Evolutionary conservation across 1,139 yeast species (phyloP).

Genomic region (Kodamaea sp.): DNA sequence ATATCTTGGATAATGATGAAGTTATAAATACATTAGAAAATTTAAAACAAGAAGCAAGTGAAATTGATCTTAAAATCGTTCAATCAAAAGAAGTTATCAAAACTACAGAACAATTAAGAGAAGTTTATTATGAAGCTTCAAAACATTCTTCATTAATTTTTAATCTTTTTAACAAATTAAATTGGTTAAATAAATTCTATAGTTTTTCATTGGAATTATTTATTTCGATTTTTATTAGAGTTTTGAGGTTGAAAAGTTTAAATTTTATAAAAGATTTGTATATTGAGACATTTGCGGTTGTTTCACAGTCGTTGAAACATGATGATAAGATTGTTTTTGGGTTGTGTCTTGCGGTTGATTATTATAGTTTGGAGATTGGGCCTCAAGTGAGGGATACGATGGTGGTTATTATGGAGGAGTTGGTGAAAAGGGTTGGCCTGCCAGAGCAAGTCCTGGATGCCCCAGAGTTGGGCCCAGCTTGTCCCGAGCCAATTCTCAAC

Average conservation of each 20-base stretch:
- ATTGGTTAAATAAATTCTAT: constrained; percentile 48
- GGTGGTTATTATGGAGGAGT: constrained; percentile 7
- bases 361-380: constrained; percentile 26
- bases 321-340: constrained; percentile 48
- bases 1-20: constrained; percentile 63
- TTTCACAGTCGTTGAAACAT: constrained; percentile 50
- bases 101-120: constrained; percentile 48
- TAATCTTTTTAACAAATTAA: constrained; percentile 41
- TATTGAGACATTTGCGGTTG: constrained; percentile 41
- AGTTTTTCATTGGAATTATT: constrained; percentile 53
- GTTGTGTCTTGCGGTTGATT: constrained; percentile 32
- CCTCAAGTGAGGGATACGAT: constrained; percentile 17
- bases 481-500: constrained; percentile 9
- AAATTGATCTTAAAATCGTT: constrained; percentile 49
- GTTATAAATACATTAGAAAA: constrained; percentile 59
- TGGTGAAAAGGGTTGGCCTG: too few relatives aligned
- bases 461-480: too few relatives aligned
- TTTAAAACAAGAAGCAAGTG: constrained; percentile 60
- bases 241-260: constrained; percentile 24
- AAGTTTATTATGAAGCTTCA: constrained; percentile 52
- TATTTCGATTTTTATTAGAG: constrained; percentile 35
- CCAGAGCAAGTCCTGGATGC: too few relatives aligned
- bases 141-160: constrained; percentile 51
- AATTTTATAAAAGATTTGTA: constrained; percentile 24
- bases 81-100: constrained; percentile 55